Conservation (phyloP, 345 rosid genomes). For the Populus pruinosa region DNA sequence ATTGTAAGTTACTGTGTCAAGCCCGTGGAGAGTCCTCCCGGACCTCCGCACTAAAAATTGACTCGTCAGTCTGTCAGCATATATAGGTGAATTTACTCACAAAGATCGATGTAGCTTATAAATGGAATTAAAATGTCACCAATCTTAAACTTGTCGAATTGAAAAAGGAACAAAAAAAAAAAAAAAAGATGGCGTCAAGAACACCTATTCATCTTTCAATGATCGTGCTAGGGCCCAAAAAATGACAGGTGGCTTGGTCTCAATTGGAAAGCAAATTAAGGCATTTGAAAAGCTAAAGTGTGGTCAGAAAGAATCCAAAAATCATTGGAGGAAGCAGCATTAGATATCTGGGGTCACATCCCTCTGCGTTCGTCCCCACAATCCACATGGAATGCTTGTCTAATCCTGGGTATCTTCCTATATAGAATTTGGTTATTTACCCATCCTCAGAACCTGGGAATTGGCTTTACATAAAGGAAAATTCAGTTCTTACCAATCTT, state of each 20-base stretch:
- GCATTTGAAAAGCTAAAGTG: background rate
- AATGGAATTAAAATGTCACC: too few relatives aligned
- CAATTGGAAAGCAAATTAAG: background rate
- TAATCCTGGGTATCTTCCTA: background rate
- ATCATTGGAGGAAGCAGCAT: conserved; percentile 16
- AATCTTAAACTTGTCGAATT: too few relatives aligned
- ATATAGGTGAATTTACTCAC: too few relatives aligned
- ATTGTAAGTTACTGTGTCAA: too few relatives aligned
- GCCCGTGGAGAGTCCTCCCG: too few relatives aligned
- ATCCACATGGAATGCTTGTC: conserved; percentile 17
- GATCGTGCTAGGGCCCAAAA: background rate
- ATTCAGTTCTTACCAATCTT: background rate
- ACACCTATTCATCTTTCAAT: background rate
- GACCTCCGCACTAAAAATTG: too few relatives aligned
- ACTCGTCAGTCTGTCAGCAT: too few relatives aligned
- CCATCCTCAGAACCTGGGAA: background rate
- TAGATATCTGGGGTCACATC: conserved; percentile 20
- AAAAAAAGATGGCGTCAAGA: too few relatives aligned
- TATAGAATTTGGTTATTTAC: background rate
- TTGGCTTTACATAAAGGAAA: background rate
- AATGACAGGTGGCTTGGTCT: background rate
- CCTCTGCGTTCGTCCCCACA: conserved; percentile 6
- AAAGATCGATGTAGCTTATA: too few relatives aligned
- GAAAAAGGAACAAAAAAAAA: too few relatives aligned
- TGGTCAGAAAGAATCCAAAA: conserved; percentile 11